Conservation (phyloP, 306 rosid species). For the Inga laurina region DNA sequence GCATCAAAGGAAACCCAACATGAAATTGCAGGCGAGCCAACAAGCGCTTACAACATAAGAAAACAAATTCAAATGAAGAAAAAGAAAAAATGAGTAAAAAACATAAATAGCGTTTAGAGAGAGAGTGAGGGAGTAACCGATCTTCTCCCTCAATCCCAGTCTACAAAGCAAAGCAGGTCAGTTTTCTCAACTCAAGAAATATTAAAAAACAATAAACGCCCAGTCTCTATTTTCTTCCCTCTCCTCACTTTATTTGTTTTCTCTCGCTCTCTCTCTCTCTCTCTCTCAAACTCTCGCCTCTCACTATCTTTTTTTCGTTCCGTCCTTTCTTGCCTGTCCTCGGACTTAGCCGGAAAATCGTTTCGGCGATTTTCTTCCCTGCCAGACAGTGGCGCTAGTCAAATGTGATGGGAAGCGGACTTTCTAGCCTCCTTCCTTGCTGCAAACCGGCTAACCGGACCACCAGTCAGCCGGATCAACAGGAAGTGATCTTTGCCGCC, state of each 20-base stretch:
- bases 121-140: not conserved
- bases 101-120: not conserved
- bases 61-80: not conserved
- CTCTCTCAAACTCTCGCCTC: not conserved
- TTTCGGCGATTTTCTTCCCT: slow-evolving; percentile 28
- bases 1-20: slow-evolving; percentile 15
- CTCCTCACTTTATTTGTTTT: slow-evolving; percentile 28
- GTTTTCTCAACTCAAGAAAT: slow-evolving; percentile 30
- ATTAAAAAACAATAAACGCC: slow-evolving; percentile 1
- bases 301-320: slow-evolving; percentile 9
- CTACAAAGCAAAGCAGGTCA: slow-evolving; percentile 33
- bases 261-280: not conserved
- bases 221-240: not conserved
- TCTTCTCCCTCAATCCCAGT: slow-evolving; percentile 23
- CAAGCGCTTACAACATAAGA: slow-evolving; percentile 27
- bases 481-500: slow-evolving; percentile 57
- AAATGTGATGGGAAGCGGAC: slow-evolving; percentile 95
- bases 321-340: not conserved
- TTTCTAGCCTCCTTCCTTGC: slow-evolving; percentile 71
- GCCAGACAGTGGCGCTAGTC: slow-evolving; percentile 53
- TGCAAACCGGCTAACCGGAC: slow-evolving; percentile 52
- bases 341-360: slow-evolving; percentile 55
- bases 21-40: slow-evolving; percentile 43
- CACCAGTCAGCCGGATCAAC: slow-evolving; percentile 39
- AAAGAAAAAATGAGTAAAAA: no score